Conservation (phyloP, 2,329 filamentous ascomycete genomes). For the Colletotrichum destructivum region DNA sequence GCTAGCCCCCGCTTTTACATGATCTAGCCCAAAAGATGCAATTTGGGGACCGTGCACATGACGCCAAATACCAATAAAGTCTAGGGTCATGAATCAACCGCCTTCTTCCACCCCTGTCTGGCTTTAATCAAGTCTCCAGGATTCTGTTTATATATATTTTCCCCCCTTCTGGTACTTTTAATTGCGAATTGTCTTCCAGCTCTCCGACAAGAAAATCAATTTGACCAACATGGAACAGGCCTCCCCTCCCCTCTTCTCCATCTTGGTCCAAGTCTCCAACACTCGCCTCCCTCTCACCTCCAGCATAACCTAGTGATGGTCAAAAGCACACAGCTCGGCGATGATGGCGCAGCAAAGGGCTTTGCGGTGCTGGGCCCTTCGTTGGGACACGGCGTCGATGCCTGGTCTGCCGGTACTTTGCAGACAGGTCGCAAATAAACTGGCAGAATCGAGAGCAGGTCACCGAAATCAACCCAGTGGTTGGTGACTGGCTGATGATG, state of each 20-base stretch:
- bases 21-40: background rate
- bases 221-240: background rate
- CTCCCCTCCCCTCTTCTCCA: background rate
- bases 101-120: background rate
- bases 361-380: background rate
- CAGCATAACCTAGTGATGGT: background rate
- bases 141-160: background rate
- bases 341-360: conserved; percentile 3
- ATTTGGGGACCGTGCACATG: background rate
- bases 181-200: background rate
- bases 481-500: conserved; percentile 15
- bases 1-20: background rate
- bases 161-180: background rate
- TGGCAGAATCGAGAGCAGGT: conserved; percentile 14
- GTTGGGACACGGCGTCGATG: background rate
- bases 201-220: background rate
- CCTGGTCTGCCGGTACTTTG: conserved; percentile 24
- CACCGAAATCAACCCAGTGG: conserved; percentile 9
- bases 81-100: conserved; percentile 10
- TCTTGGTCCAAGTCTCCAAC: background rate
- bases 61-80: conserved; percentile 8
- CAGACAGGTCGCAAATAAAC: conserved; percentile 20
- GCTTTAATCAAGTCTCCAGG: background rate
- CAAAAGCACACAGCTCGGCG: background rate
- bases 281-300: background rate